These are phyloP conservation scores for Tricholoma bakamatsutake DNA, from an alignment of 768 basidiomycete genomes.

Conservation along the genomic window DNA sequence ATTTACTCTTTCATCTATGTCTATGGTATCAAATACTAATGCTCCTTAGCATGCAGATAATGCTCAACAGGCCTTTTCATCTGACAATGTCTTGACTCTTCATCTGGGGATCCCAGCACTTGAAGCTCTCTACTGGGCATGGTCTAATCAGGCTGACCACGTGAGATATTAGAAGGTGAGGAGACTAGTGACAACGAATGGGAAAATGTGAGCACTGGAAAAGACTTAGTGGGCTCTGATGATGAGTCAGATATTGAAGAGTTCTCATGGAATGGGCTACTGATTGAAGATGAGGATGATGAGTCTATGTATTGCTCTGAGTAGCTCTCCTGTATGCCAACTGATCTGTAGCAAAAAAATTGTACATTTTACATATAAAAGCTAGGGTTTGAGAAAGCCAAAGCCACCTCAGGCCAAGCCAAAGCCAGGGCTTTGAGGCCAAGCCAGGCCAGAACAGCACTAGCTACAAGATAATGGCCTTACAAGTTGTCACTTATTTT, in stretches of 20 bases:
- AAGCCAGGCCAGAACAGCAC: too few species aligned
- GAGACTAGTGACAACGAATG: neutral
- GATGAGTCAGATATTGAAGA: neutral
- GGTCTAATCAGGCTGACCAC: constrained; percentile 13
- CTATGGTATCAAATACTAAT: constrained; percentile 6
- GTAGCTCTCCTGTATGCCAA: too few species aligned
- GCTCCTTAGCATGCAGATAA: constrained; percentile 1
- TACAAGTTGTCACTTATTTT: too few species aligned
- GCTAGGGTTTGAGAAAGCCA: too few species aligned
- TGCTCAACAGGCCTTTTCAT: constrained; percentile 11
- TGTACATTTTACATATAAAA: too few species aligned
- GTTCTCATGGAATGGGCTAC: neutral
- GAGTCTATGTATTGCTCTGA: neutral
- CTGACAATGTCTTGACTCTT: constrained; percentile 15
- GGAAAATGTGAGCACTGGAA: neutral
- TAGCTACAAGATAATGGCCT: too few species aligned
- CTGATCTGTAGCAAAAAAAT: too few species aligned
- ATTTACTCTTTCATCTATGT: neutral
- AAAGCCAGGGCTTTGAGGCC: too few species aligned
- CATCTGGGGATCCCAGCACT: constrained; percentile 22
- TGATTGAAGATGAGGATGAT: neutral
- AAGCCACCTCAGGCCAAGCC: too few species aligned
- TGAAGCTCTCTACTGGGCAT: constrained; percentile 18
- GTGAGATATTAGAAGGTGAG: neutral
- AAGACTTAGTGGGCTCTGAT: neutral